These are phyloP conservation scores for Hypoxylon sp. DNA, from an alignment of 2,329 filamentous ascomycete genomes.

Conservation along the genomic window DNA sequence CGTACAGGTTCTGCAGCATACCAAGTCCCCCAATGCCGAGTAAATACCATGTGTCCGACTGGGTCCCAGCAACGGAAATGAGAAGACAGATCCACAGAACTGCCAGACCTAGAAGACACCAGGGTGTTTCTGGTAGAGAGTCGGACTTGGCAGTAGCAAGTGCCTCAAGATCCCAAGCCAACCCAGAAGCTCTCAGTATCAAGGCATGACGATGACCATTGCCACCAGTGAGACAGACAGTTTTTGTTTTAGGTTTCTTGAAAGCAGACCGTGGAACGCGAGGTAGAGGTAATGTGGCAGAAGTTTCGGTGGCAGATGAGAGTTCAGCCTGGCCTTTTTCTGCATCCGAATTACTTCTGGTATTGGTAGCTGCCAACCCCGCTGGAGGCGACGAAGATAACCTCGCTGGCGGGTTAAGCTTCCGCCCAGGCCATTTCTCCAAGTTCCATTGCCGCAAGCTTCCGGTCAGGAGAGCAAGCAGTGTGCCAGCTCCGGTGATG, in stretches of 20 bases:
- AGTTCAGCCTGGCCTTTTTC: neutral
- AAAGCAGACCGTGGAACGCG: constrained; percentile 16
- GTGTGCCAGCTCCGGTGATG: neutral
- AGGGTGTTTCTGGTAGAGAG: constrained; percentile 1
- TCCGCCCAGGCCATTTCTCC: neutral
- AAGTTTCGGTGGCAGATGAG: neutral
- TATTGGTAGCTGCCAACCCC: neutral
- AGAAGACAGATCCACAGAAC: neutral
- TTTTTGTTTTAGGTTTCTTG: constrained; percentile 14
- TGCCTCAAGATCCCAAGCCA: constrained; percentile 23
- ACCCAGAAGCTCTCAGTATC: constrained; percentile 15
- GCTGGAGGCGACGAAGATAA: too few relatives aligned
- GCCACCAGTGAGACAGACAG: constrained; percentile 29
- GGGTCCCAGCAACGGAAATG: neutral
- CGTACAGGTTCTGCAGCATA: constrained; percentile 30
- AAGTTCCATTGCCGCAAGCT: neutral
- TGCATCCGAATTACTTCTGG: neutral
- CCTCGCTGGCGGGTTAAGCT: neutral
- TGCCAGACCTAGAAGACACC: neutral
- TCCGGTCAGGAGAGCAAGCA: neutral
- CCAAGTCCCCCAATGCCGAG: constrained; percentile 27
- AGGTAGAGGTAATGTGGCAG: neutral
- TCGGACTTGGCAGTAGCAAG: constrained; percentile 8
- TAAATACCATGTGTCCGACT: constrained; percentile 21
- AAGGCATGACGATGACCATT: constrained; percentile 23